Conservation (phyloP, 139 green algal genomes). For the Coccomyxa sp. region DNA sequence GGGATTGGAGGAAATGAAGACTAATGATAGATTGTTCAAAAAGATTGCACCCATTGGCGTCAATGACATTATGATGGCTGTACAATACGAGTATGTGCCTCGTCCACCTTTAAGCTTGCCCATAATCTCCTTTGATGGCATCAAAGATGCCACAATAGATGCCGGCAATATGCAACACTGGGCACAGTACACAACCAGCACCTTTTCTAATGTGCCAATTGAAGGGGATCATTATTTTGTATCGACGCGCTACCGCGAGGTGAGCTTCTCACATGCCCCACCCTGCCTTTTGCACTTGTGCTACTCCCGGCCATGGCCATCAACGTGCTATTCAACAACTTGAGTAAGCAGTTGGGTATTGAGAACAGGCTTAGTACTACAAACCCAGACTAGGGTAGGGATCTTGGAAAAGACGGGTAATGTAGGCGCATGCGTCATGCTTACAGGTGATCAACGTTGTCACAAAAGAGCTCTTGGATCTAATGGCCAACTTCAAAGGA, state of each 20-base stretch:
- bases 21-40: conserved; percentile 36
- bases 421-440: not conserved
- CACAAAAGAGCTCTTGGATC: conserved; percentile 10
- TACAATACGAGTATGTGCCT: conserved; percentile 25
- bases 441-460: not conserved
- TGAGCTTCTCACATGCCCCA: too few species aligned
- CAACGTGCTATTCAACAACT: too few species aligned
- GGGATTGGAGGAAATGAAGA: conserved; percentile 43
- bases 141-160: conserved; percentile 32
- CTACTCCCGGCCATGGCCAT: too few species aligned
- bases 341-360: too few species aligned
- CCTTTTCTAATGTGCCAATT: conserved; percentile 19
- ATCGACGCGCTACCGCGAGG: conserved; percentile 23
- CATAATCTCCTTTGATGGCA: conserved; percentile 31
- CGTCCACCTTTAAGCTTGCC: conserved; percentile 15
- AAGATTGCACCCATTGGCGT: conserved; percentile 40
- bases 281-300: too few species aligned
- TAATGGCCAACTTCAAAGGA: not conserved
- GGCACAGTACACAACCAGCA: conserved; percentile 15
- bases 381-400: too few species aligned
- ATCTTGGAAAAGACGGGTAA: too few species aligned
- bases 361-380: too few species aligned
- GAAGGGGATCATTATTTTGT: conserved; percentile 47
- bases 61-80: conserved; percentile 48
- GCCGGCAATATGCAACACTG: conserved; percentile 26